Conservation (phyloP, 2,329 filamentous ascomycete genomes). For the Apiospora phragmitis region DNA sequence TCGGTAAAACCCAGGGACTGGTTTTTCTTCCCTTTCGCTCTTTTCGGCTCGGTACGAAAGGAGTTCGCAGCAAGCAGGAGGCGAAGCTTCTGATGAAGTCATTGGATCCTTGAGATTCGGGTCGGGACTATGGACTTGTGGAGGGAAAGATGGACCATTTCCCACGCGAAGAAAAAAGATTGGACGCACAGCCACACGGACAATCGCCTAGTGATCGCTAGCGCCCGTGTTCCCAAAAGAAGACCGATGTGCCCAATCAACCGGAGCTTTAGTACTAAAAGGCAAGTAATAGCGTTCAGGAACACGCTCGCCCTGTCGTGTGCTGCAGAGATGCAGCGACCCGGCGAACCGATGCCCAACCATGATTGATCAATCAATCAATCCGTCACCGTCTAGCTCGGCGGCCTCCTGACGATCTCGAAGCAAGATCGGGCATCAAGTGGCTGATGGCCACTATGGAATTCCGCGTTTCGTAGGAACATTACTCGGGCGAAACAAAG, state of each 20-base stretch:
- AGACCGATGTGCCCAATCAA: background rate
- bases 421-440: background rate
- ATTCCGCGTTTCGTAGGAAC: background rate
- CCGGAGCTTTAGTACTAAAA: background rate
- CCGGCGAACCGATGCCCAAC: background rate
- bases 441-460: background rate
- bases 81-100: constrained; percentile 7
- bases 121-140: background rate
- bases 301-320: background rate
- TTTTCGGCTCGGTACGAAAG: background rate
- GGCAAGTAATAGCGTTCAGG: background rate
- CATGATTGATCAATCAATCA: constrained; percentile 5
- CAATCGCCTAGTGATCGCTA: background rate
- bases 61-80: background rate
- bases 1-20: constrained; percentile 1
- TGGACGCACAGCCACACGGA: background rate
- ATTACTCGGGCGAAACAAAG: background rate
- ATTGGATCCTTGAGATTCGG: constrained; percentile 6
- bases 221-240: background rate
- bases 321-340: background rate
- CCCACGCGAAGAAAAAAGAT: background rate
- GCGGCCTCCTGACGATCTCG: constrained; percentile 12
- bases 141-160: background rate
- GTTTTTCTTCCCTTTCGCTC: background rate
- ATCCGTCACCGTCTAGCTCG: background rate